Percentiles rank a stretch among this genome's conserved stretches.
These are phyloP conservation scores for Colletotrichum theobromicola DNA, from an alignment of 2,329 filamentous ascomycete species.

Conservation along the genomic window DNA sequence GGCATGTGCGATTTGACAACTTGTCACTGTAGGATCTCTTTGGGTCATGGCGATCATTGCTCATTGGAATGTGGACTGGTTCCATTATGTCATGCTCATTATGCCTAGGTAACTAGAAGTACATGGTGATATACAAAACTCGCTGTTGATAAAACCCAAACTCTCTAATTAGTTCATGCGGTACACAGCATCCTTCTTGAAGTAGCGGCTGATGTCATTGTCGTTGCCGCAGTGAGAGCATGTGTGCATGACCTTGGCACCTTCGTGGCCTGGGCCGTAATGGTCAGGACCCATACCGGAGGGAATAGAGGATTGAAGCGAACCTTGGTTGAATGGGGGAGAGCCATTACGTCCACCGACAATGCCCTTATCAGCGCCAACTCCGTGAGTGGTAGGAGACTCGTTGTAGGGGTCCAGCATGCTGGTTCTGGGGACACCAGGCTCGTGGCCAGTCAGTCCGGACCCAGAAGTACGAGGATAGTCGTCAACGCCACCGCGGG, in stretches of 20 bases:
- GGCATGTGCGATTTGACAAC: no score
- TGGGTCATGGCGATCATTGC: neutral
- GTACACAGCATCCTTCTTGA: slow-evolving; percentile 23
- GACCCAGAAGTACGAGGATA: neutral
- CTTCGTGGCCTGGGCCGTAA: slow-evolving; percentile 22
- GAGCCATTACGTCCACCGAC: slow-evolving; percentile 2
- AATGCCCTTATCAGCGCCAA: neutral
- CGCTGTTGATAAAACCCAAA: neutral
- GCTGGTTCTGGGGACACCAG: slow-evolving; percentile 9
- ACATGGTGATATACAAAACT: neutral
- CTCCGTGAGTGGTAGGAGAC: neutral
- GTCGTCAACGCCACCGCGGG: neutral
- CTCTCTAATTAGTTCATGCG: slow-evolving; percentile 6
- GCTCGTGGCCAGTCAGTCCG: neutral
- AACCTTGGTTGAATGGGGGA: slow-evolving; percentile 9
- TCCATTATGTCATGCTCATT: slow-evolving; percentile 2
- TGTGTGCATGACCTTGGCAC: slow-evolving; percentile 22
- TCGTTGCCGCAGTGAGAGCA: slow-evolving; percentile 20
- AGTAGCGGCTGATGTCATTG: slow-evolving; percentile 25
- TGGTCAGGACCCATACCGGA: slow-evolving; percentile 20
- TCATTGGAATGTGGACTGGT: neutral
- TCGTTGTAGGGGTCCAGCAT: slow-evolving; percentile 22
- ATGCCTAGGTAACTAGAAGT: neutral
- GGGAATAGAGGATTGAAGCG: neutral
- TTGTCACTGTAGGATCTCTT: no score